Base-by-base conservation (phyloP, 2,329 filamentous ascomycete species). In the Thielaviopsis musarum region DNA sequence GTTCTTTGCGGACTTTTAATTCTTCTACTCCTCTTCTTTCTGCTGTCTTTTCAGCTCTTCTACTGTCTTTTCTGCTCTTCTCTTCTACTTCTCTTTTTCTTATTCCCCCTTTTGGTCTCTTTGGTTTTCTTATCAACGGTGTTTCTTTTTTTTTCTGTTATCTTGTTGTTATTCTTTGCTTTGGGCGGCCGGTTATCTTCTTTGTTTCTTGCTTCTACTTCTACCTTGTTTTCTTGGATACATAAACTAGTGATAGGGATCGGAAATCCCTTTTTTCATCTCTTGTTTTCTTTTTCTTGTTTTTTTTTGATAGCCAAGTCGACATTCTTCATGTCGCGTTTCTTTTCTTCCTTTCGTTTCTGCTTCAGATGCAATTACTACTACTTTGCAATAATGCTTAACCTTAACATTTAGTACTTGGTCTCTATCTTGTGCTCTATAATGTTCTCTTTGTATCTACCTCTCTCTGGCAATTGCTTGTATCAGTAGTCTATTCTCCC, bases 1-100 rank as follows among this genome's bases (percentile, higher is more conserved):
- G 57, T 81, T 77, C 66, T 91, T 91, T 69, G 75, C 76, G 62
- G 84, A 86, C 63, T 91, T 91, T 70, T 90, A 65, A 72, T 56
- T 63, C 10, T 21, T 38, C 9, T 30, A 7, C 10, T 38, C 30
- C 13, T n/a, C n/a, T 21, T 24, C 17, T 21, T 24, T 21, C 17
- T 12, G 3, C 17, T 51, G 5, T 51, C 17, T 21, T 51, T 51
- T 51, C 17, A 51, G 13, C 38, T 45, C 38, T n/a, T 45, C 38
- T n/a, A 12, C 10, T 45, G 6, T 7, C 15, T 6, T n/a, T 51
- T 6, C 45, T 34, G 6, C 30, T 45, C 38, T n/a, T 45, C 38
- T 45, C 38, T n/a, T 45, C 38, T n/a, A 12, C 10, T 45, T n/a
- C 7, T 45, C 38, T 45, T 45, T 7, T 45, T 45, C 38, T 45